Conservation (phyloP, 352 stramenopile species). For the Globisporangium radiosum region DNA sequence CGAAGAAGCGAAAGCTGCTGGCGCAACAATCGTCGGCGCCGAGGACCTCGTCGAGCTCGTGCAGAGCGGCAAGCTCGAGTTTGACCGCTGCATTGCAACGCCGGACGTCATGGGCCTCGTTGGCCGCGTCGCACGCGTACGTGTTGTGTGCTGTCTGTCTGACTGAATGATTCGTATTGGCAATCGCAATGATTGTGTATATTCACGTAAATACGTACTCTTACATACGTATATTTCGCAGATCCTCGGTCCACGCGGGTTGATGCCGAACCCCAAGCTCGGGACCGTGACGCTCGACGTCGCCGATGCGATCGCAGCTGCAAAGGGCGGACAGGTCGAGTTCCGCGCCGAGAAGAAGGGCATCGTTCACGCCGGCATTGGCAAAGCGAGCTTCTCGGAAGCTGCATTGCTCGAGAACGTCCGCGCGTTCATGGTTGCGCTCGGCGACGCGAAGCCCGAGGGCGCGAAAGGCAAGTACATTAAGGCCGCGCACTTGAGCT, state of each 20-base stretch:
- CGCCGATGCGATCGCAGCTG: conserved; percentile 69
- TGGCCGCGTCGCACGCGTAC: conserved; percentile 85
- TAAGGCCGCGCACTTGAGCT: conserved; percentile 82
- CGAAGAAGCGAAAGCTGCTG: conserved; percentile 85
- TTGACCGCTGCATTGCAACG: conserved; percentile 90
- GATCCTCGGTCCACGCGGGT: conserved; percentile 92
- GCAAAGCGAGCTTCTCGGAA: conserved; percentile 87
- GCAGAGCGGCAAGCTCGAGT: conserved; percentile 86
- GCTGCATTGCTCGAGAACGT: conserved; percentile 90
- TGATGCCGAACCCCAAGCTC: conserved; percentile 98
- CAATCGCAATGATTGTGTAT: too few relatives aligned
- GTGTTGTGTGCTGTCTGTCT: conserved; percentile 3
- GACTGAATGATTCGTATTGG: too few relatives aligned
- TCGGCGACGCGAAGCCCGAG: conserved; percentile 88
- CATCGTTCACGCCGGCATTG: conserved; percentile 85
- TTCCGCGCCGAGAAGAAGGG: conserved; percentile 89
- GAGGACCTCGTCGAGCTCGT: conserved; percentile 89
- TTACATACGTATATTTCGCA: conserved; percentile 3
- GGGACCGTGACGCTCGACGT: conserved; percentile 94
- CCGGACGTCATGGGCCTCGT: conserved; percentile 92
- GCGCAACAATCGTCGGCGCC: conserved; percentile 85
- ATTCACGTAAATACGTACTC: too few relatives aligned
- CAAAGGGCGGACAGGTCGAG: conserved; percentile 80
- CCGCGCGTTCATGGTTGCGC: conserved; percentile 88
- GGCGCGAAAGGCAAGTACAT: conserved; percentile 93